Conservation (phyloP, 768 basidiomycete genomes). For the Termitomyces sp. region DNA sequence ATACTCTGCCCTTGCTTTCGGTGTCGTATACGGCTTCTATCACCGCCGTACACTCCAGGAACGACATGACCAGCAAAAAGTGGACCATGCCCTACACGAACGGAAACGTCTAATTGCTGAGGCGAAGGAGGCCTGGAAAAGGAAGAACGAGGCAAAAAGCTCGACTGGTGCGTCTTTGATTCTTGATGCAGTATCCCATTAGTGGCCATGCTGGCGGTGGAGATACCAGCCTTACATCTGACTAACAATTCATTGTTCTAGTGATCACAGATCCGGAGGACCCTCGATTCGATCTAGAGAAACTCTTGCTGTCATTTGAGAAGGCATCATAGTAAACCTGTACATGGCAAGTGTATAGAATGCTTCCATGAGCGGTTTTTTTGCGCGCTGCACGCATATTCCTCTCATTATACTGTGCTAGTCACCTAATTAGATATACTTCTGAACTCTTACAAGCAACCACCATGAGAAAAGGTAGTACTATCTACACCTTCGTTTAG, state of each 20-base stretch:
- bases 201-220: slow-evolving; percentile 5
- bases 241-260: slow-evolving; percentile 27
- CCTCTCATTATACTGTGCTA: slow-evolving; percentile 12
- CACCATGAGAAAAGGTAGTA: slow-evolving; percentile 11
- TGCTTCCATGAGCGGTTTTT: slow-evolving; percentile 10
- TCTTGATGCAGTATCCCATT: background rate
- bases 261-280: slow-evolving; percentile 94
- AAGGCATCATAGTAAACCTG: slow-evolving; percentile 53
- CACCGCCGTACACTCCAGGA: slow-evolving; percentile 90
- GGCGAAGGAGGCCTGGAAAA: slow-evolving; percentile 89
- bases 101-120: slow-evolving; percentile 76
- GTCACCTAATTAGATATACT: slow-evolving; percentile 12
- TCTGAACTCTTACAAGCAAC: slow-evolving; percentile 1
- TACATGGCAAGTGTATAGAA: slow-evolving; percentile 16
- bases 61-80: slow-evolving; percentile 72
- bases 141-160: slow-evolving; percentile 60
- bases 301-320: slow-evolving; percentile 75
- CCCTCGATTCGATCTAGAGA: slow-evolving; percentile 95
- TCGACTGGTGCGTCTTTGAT: slow-evolving; percentile 48
- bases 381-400: slow-evolving; percentile 3
- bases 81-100: slow-evolving; percentile 67
- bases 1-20: slow-evolving; percentile 85
- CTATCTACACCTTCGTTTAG: background rate
- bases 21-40: slow-evolving; percentile 87
- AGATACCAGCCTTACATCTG: background rate